Evolutionary conservation across 202 grass and related monocot genomes (phyloP), one percentile per base, ranked within the genome.

Genomic region (Carex arenaria): DNA sequence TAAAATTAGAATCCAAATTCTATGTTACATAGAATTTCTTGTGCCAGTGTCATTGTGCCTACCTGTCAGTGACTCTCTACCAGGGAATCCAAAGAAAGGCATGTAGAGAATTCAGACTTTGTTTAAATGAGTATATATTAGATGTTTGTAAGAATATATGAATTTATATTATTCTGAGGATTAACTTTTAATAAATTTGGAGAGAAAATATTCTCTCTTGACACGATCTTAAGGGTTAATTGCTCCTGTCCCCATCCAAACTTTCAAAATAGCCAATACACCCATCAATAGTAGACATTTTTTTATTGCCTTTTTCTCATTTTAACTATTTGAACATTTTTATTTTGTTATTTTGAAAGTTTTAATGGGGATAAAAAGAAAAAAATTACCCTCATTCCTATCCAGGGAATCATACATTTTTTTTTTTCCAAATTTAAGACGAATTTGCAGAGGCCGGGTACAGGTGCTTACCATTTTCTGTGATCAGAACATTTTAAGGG

Each of bases 1-100:
- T 67, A 51, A 14, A 4, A 40, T 31, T 51, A 31, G n/a, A 3
- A 43, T 67, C 36, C 22, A 67, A 88, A 72, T 93, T 51, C 80
- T 36, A 22, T 66, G 53, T 68, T 66, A 47, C 38, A 64, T 30
- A 3, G 15, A 23, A 74, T 54, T 54, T 17, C 45, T 5, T 74
- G 70, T 72, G 10, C 15, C 31, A 49, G 13, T 68, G 31, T 42
- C 65, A 68, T 1, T 7, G 18, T 15, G 17, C 17, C 18, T 11
- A 42, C 7, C 42, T 5, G 67, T 70, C 67, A 70, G 42, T 70
- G 18, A 70, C 67, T 70, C 36, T 42, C 3, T 70, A 45, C 43
- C 8, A 19, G 67, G 67, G 20, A 19, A 70, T 43, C 17, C 13
- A 68, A 68, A 43, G 2, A 69, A 62, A 70, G 14, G 18, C 7